Base-by-base conservation (phyloP, 164 flowering plant genomes). In the Sextonia rubra region DNA sequence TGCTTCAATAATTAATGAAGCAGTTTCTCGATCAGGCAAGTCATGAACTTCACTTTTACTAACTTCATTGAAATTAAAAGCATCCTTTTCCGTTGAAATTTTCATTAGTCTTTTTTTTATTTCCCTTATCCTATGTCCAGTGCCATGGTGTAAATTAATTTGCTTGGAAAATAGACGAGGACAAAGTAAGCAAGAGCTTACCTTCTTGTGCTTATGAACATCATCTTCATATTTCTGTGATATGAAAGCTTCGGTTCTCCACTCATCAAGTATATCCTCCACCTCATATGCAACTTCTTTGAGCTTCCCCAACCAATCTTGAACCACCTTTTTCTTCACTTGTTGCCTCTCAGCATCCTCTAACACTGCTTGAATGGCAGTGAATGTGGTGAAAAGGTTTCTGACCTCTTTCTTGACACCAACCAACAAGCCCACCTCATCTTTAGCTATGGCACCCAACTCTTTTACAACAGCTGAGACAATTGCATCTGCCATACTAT, bases 71-170 rank as follows among this genome's bases (percentile, higher is more conserved):
- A 49, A 71, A 37, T 3, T n/a, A 1, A 30, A 22, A 67, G 23
- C 15, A 0, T 60, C 49, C 47, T 67, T 71, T 60, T 60, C 78
- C 14, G n/a, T 15, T 12, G 22, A 14, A 29, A 76, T 66, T 23
- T 0, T 14, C 47, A 56, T 66, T 44, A 76, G 9, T 60, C 30
- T 71, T 5, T 65, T 2, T 12, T 14, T 27, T 3, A 75, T 69
- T 27, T 69, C 44, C 12, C 52, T 68, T 24, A 74, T 74, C 58
- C 8, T 60, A 68, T 49, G 22, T 37, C 68, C 72, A 12, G 22
- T 63, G 12, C 26, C 12, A 61, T 69, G 72, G n/a, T 67, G 61
- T 11, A 47, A 17, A 47, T 5, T 15, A 14, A 47, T 60, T 61
- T 52, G 58, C 0, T 25, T 49, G 25, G 24, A 63, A 56, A 47